Percentiles rank a stretch among this genome's conserved stretches.
These are phyloP conservation scores for Mucor piriformis DNA, from an alignment of 371 early-diverging fungal species.

Conservation along the genomic window DNA sequence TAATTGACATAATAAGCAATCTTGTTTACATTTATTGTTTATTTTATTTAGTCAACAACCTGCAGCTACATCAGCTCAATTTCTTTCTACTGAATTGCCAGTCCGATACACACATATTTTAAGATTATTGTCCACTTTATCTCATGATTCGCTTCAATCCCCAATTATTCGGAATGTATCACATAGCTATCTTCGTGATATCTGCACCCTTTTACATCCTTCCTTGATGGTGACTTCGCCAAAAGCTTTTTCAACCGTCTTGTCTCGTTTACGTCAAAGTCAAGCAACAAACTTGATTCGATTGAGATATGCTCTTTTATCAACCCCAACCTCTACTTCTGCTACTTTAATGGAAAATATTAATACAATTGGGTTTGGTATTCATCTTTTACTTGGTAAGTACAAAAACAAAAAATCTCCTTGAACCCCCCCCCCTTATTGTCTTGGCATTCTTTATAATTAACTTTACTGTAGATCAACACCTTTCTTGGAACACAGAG, in stretches of 20 bases:
- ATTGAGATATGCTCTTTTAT: slow-evolving; percentile 43
- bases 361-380: slow-evolving; percentile 62
- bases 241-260: slow-evolving; percentile 47
- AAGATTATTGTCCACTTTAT: slow-evolving; percentile 47
- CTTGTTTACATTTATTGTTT: not conserved
- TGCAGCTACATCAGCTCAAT: slow-evolving; percentile 55
- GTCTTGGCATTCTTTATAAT: slow-evolving; percentile 11
- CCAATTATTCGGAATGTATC: slow-evolving; percentile 43
- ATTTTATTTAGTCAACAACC: slow-evolving; percentile 4
- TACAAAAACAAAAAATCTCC: slow-evolving; percentile 34
- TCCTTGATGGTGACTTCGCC: slow-evolving; percentile 36
- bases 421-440: slow-evolving; percentile 5
- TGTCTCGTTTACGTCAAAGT: slow-evolving; percentile 37
- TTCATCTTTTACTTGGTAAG: slow-evolving; percentile 61
- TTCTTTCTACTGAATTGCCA: slow-evolving; percentile 71
- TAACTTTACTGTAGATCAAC: slow-evolving; percentile 48
- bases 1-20: not conserved
- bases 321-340: slow-evolving; percentile 20
- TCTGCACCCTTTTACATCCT: slow-evolving; percentile 46
- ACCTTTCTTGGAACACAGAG: slow-evolving; percentile 61
- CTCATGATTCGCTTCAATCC: slow-evolving; percentile 35
- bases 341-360: slow-evolving; percentile 38
- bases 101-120: slow-evolving; percentile 70
- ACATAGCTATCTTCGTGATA: slow-evolving; percentile 48
- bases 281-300: slow-evolving; percentile 45